These are phyloP conservation scores for Cubamyces sp. DNA, from an alignment of 768 basidiomycete genomes.

Conservation along the genomic window DNA sequence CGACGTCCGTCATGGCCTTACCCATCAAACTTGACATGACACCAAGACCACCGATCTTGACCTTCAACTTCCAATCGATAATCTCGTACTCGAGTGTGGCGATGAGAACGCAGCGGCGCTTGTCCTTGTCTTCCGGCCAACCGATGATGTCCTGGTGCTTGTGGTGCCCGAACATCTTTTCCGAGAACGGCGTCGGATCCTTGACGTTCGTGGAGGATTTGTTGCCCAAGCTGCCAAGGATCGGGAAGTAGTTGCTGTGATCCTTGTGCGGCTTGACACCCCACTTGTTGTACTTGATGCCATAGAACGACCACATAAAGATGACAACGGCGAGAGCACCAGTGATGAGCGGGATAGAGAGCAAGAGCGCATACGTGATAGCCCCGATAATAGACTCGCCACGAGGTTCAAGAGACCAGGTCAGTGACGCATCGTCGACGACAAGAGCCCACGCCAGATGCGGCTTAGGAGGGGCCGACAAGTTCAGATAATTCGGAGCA, in stretches of 20 bases:
- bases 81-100: slow-evolving; percentile 95
- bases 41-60: slow-evolving; percentile 97
- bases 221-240: slow-evolving; percentile 65
- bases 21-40: slow-evolving; percentile 99
- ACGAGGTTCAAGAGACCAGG: slow-evolving; percentile 81
- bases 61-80: slow-evolving; percentile 96
- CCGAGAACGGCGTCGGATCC: slow-evolving; percentile 60
- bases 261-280: slow-evolving; percentile 78
- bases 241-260: slow-evolving; percentile 84
- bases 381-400: slow-evolving; percentile 82
- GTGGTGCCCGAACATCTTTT: slow-evolving; percentile 69
- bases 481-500: slow-evolving; percentile 87
- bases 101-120: slow-evolving; percentile 90
- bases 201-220: slow-evolving; percentile 76
- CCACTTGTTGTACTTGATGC: slow-evolving; percentile 92
- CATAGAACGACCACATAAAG: slow-evolving; percentile 97
- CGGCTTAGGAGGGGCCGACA: slow-evolving; percentile 87
- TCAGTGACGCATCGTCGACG: slow-evolving; percentile 76
- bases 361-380: slow-evolving; percentile 85
- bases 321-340: slow-evolving; percentile 78
- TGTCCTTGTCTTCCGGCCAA: slow-evolving; percentile 95
- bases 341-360: slow-evolving; percentile 83
- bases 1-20: slow-evolving; percentile 97
- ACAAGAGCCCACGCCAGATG: slow-evolving; percentile 87
- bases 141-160: slow-evolving; percentile 81